Evolutionary conservation across 2,329 filamentous ascomycete genomes (phyloP), one percentile per base, ranked within the genome.

Genomic region (Neurospora sp.): DNA sequence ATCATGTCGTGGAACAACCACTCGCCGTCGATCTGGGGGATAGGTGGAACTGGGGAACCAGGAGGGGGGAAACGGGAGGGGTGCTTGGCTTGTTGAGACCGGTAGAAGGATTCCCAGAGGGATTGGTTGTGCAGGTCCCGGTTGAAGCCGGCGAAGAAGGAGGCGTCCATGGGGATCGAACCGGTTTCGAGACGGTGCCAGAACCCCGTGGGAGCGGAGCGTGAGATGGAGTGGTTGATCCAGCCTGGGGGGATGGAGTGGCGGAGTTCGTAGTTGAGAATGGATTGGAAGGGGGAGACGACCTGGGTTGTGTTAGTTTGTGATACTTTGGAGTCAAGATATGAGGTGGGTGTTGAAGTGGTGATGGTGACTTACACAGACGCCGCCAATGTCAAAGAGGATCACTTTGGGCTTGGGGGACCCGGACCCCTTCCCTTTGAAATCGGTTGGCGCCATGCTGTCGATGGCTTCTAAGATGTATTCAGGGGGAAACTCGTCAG

Each of bases 351-450:
- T 36, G 19, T 23, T 23, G 10, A 68, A 69, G 70, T 28, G 46
- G 36, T 66, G 15, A 6, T n/a, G 66, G 62, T 68, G 72, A 89
- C 93, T 85, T 90, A 97, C 95, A 85, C 93, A 96, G 75, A 99
- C 96, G 72, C 96, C 96, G 46, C 96, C 96, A 75, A 99, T 96
- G 81, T 99, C 96, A 79, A 98, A 98, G 28, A 99, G 84, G 39
- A 96, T 82, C 69, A 92, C 92, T 75, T 91, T 91, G 38, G 92
- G 91, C 70, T 81, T 83, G 52, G 77, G 52, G 23, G 52, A 36
- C 28, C 52, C 52, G 52, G 28, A 62, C 52, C 52, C 23, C 28
- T 62, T 62, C 28, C 28, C 52, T 62, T 62, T 17, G 15, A 62
- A 8, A 17, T 33, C 28, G 15, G 52, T 77, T 66, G 76, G 73